Conservation (phyloP, 495 filamentous ascomycete genomes). For the Bombardia bombarda region DNA sequence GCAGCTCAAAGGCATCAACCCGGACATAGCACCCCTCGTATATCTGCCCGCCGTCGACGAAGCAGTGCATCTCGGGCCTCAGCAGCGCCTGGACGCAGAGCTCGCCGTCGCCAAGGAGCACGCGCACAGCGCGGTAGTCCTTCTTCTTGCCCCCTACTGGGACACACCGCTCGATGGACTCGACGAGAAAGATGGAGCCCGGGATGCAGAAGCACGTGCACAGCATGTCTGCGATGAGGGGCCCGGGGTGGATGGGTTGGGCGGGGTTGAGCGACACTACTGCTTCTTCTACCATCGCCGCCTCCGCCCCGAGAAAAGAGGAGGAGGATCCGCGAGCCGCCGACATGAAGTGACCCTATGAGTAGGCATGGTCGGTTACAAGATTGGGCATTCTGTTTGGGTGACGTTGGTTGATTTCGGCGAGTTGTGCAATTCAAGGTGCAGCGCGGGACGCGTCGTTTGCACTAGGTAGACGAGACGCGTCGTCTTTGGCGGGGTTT, state of each 20-base stretch:
- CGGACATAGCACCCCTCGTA: slow-evolving; percentile 33
- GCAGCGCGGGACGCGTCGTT: too few relatives aligned
- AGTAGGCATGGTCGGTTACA: too few relatives aligned
- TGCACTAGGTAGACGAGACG: neutral
- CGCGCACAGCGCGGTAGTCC: slow-evolving; percentile 10
- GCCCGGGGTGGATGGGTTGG: slow-evolving; percentile 39
- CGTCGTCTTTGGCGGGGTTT: neutral
- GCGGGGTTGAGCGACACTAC: slow-evolving; percentile 10
- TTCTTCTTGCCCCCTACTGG: slow-evolving; percentile 3
- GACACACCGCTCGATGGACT: slow-evolving; percentile 26
- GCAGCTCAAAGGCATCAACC: slow-evolving; percentile 23
- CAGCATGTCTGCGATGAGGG: slow-evolving; percentile 37
- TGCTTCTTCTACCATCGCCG: neutral
- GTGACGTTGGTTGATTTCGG: too few relatives aligned
- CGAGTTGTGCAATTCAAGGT: too few relatives aligned
- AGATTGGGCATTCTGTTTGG: too few relatives aligned
- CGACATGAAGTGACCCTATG: too few relatives aligned
- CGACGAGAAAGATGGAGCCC: slow-evolving; percentile 36
- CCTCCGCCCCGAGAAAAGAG: too few relatives aligned
- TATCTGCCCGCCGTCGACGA: slow-evolving; percentile 29
- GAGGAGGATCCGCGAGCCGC: too few relatives aligned
- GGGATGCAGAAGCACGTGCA: slow-evolving; percentile 29
- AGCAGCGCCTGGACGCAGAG: slow-evolving; percentile 38
- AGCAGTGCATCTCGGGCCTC: slow-evolving; percentile 23
- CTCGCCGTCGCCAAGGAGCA: slow-evolving; percentile 37